Evolutionary conservation across 2,329 filamentous ascomycete genomes (phyloP), one percentile per base, ranked within the genome.

Genomic region (Paecilomyces fulvus): DNA sequence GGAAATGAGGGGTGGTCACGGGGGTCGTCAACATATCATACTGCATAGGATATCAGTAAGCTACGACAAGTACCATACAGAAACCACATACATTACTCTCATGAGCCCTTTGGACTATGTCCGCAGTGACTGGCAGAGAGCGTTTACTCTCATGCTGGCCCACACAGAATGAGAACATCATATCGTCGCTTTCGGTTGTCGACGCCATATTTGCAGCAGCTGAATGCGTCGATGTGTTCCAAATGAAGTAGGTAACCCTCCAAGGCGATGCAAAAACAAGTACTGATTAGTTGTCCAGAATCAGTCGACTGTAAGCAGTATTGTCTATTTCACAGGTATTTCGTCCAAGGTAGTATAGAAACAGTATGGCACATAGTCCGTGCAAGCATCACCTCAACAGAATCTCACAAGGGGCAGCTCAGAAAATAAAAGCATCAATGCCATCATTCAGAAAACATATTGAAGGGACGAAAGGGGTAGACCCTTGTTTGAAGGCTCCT

Each of bases 11-110:
- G 17, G 81, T 86, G 1, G 83, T 85, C 59, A 87, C 82, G 8
- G 83, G 80, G 23, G 78, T 79, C 2, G 83, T 85, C 59, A 86
- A 72, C 78, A 86, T 80, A 66, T 87, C 83, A 78, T 86, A 87
- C 81, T 84, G 64, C n/a, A 59, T 10, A 43, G 20, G 43, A 48
- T 23, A 25, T 64, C 51, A 65, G 60, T 55, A 53, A 52, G 51
- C 8, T 9, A 28, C 2, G 57, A 30, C 33, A 30, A 46, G 17
- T 50, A n/a, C 43, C 43, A 33, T n/a, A 50, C 58, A 31, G 52
- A 28, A 49, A 57, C 58, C 55, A 54, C 72, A 60, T 68, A 82
- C 80, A 67, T 80, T 79, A 63, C 77, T 76, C 57, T 83, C 81
- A 60, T 84, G 81, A 3, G 82, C 83, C 61, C 78, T 73, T 53